Evolutionary conservation across 495 filamentous ascomycete species (phyloP).

Genomic region (Parmelia sp.): DNA sequence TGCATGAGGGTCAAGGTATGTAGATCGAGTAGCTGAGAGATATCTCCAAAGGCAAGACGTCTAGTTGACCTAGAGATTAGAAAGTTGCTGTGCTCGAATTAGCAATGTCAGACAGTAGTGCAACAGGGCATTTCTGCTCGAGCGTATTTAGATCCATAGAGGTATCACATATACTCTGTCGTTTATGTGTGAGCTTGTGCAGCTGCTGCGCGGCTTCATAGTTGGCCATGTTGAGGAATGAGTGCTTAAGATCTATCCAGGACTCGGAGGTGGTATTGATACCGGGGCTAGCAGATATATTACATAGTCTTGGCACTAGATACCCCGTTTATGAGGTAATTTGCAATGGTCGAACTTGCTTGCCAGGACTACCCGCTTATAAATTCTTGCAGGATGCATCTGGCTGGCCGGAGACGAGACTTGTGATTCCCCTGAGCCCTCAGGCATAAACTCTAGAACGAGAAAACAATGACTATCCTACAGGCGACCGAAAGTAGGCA

Average conservation of each 20-base stretch:
- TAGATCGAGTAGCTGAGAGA: not conserved
- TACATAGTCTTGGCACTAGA: not conserved
- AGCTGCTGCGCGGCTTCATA: not conserved
- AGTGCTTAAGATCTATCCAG: too few relatives aligned
- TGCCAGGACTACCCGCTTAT: not conserved
- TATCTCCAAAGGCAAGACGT: not conserved
- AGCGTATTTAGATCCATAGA: not conserved
- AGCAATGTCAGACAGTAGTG: not conserved
- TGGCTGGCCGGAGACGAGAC: too few relatives aligned
- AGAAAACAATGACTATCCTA: too few relatives aligned
- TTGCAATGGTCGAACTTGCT: not conserved
- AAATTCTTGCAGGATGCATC: too few relatives aligned
- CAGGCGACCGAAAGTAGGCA: too few relatives aligned
- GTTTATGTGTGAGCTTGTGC: not conserved
- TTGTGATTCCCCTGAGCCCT: too few relatives aligned
- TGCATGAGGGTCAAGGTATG: not conserved
- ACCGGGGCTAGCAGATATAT: not conserved
- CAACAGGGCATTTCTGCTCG: not conserved
- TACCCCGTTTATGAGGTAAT: not conserved
- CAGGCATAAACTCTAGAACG: too few relatives aligned
- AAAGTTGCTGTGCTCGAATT: not conserved
- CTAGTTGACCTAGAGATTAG: not conserved
- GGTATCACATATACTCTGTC: not conserved
- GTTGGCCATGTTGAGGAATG: not conserved
- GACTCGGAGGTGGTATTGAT: not conserved